phyloP scores from a whole-genome alignment of 495 filamentous ascomycete genomes.

The Daldinia vernicosa region DNA sequence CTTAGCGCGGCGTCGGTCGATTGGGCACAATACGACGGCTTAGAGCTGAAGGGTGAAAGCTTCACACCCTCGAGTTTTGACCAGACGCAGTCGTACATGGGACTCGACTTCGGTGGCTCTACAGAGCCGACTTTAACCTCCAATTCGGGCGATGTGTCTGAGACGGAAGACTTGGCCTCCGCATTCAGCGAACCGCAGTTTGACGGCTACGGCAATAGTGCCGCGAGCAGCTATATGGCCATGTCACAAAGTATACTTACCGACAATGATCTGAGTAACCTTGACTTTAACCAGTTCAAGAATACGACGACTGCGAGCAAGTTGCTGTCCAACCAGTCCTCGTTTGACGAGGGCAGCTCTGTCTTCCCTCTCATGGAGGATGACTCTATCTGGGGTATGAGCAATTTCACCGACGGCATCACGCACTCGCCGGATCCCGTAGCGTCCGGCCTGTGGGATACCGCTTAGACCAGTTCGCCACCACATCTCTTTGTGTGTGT shows the following conservation, averaged over 20 bases:
- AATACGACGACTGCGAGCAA: conserved; percentile 51
- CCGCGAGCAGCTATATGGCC: conserved; percentile 59
- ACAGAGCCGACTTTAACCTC: conserved; percentile 69
- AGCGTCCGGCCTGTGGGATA: conserved; percentile 44
- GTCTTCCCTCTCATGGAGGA: conserved; percentile 45
- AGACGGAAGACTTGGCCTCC: conserved; percentile 71
- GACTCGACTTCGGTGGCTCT: conserved; percentile 66
- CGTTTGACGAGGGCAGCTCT: conserved; percentile 49
- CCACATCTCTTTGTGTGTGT: neutral
- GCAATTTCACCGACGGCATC: conserved; percentile 47
- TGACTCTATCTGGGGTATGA: conserved; percentile 44
- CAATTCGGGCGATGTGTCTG: conserved; percentile 79
- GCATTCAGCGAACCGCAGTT: conserved; percentile 64
- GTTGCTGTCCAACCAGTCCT: conserved; percentile 49
- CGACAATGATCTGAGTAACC: conserved; percentile 63
- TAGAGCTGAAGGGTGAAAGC: conserved; percentile 64
- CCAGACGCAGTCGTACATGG: conserved; percentile 73
- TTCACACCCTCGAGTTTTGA: conserved; percentile 72
- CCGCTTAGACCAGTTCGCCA: conserved; percentile 13
- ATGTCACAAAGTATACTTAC: conserved; percentile 62
- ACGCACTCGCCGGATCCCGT: conserved; percentile 47
- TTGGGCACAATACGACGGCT: conserved; percentile 75
- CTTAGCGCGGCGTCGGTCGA: conserved; percentile 71
- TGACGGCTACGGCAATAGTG: conserved; percentile 57
- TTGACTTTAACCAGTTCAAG: conserved; percentile 72